These are phyloP conservation scores for Colletotrichum sp. DNA, from an alignment of 2,329 filamentous ascomycete genomes.

Conservation along the genomic window DNA sequence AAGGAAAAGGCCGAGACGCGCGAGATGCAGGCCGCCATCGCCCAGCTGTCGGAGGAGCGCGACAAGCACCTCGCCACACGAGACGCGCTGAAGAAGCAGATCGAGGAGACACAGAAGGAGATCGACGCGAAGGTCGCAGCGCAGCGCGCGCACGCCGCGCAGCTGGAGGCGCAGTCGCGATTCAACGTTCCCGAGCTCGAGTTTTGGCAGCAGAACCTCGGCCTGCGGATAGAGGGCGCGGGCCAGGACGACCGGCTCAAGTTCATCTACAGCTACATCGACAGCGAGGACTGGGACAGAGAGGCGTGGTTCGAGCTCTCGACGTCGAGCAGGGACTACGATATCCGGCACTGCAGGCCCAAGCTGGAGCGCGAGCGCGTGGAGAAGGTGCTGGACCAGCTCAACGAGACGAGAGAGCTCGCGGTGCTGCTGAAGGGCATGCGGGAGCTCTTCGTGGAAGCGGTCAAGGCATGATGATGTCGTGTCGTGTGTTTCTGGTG, in stretches of 20 bases:
- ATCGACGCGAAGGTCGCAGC: constrained; percentile 75
- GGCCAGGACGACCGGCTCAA: constrained; percentile 84
- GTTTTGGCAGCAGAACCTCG: constrained; percentile 94
- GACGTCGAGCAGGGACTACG: constrained; percentile 82
- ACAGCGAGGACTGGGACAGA: constrained; percentile 85
- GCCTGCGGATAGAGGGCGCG: constrained; percentile 87
- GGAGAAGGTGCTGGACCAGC: constrained; percentile 75
- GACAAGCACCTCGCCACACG: constrained; percentile 63
- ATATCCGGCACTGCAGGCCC: constrained; percentile 80
- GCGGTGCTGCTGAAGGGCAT: constrained; percentile 79
- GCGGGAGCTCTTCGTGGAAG: constrained; percentile 77
- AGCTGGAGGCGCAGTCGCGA: constrained; percentile 81
- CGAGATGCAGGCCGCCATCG: constrained; percentile 73
- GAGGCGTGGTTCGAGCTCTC: constrained; percentile 95
- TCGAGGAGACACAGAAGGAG: constrained; percentile 70
- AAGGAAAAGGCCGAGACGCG: constrained; percentile 79
- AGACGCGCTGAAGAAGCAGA: constrained; percentile 64
- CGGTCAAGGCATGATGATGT: constrained; percentile 56
- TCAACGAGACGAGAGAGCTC: constrained; percentile 83
- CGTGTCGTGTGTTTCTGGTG: background rate
- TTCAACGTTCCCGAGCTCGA: constrained; percentile 93
- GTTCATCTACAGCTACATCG: constrained; percentile 87
- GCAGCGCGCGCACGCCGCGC: constrained; percentile 73
- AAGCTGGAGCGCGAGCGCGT: constrained; percentile 82
- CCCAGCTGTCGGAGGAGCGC: constrained; percentile 62